Percentiles rank a stretch among this genome's conserved stretches.
These are phyloP conservation scores for Tricholoma saponaceum DNA, from an alignment of 768 basidiomycete genomes.

Conservation along the genomic window DNA sequence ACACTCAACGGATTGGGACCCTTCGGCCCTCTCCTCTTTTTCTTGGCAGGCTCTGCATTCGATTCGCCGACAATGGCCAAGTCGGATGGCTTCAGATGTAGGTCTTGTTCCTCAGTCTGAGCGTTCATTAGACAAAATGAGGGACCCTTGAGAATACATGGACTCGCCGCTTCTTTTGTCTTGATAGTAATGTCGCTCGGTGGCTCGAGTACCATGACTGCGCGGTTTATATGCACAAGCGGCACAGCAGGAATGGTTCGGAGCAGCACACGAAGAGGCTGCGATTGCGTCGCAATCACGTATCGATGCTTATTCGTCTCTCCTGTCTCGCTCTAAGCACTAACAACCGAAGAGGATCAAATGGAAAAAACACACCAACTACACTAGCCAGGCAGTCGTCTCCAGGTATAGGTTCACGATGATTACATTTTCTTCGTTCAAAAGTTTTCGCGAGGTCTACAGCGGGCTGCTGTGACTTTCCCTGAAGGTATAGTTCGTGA, in stretches of 20 bases:
- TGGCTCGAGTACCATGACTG: conserved; percentile 91
- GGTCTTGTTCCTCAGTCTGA: conserved; percentile 62
- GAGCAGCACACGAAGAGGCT: conserved; percentile 62
- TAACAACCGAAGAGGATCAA: neutral
- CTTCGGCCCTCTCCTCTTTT: conserved; percentile 71
- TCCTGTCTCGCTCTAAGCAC: conserved; percentile 36
- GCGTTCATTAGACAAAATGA: neutral
- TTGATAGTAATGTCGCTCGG: conserved; percentile 74
- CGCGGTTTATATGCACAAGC: conserved; percentile 85
- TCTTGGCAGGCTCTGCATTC: conserved; percentile 33
- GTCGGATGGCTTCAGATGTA: conserved; percentile 50
- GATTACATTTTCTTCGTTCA: conserved; percentile 93
- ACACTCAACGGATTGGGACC: conserved; percentile 91
- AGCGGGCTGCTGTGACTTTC: conserved; percentile 64
- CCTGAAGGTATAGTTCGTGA: conserved; percentile 86
- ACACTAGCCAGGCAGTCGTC: conserved; percentile 81
- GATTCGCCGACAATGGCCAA: conserved; percentile 35
- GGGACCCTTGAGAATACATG: neutral
- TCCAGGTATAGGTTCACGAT: conserved; percentile 79
- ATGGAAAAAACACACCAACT: conserved; percentile 54
- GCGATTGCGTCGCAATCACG: conserved; percentile 81
- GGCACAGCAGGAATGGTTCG: conserved; percentile 82
- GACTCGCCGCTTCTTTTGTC: conserved; percentile 57
- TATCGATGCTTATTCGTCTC: conserved; percentile 90
- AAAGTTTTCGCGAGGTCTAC: conserved; percentile 92